Evolutionary conservation across 2,329 filamentous ascomycete species (phyloP).

Genomic region (Colletotrichum limetticola): DNA sequence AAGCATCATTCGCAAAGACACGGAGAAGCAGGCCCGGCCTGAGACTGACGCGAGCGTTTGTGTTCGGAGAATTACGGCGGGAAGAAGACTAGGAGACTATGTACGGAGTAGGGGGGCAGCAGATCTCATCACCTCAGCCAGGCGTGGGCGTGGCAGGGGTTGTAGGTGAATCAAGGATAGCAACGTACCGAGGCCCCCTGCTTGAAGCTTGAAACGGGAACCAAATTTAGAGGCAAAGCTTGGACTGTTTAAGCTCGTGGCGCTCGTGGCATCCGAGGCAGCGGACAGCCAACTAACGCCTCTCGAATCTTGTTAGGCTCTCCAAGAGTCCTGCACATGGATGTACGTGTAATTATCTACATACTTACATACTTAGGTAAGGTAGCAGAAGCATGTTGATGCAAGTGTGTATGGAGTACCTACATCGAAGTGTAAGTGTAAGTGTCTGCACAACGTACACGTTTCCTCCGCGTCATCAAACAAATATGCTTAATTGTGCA

Average conservation of each 20-base stretch:
- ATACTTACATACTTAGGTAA: no score
- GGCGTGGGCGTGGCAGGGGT: not conserved
- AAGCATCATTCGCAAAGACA: not conserved
- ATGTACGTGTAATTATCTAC: not conserved
- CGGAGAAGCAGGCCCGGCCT: not conserved
- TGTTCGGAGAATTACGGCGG: constrained; percentile 2
- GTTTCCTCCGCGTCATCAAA: not conserved
- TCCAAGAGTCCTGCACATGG: not conserved
- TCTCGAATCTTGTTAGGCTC: no score
- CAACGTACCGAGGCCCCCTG: constrained; percentile 9
- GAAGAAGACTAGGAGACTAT: not conserved
- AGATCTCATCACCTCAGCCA: not conserved
- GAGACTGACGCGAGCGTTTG: not conserved
- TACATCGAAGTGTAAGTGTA: not conserved
- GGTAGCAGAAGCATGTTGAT: not conserved
- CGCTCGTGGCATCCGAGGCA: constrained; percentile 11
- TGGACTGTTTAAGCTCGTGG: constrained; percentile 8
- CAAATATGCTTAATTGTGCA: constrained; percentile 5
- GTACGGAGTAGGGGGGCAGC: not conserved
- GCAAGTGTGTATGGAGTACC: not conserved
- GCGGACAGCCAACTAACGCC: constrained; percentile 5
- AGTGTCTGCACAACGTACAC: not conserved
- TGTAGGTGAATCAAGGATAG: not conserved
- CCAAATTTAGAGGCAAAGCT: constrained; percentile 22
- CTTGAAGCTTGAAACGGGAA: constrained; percentile 12